phyloP scores from a whole-genome alignment of 257 asterid species.

The Oldenlandia corymbosa region DNA sequence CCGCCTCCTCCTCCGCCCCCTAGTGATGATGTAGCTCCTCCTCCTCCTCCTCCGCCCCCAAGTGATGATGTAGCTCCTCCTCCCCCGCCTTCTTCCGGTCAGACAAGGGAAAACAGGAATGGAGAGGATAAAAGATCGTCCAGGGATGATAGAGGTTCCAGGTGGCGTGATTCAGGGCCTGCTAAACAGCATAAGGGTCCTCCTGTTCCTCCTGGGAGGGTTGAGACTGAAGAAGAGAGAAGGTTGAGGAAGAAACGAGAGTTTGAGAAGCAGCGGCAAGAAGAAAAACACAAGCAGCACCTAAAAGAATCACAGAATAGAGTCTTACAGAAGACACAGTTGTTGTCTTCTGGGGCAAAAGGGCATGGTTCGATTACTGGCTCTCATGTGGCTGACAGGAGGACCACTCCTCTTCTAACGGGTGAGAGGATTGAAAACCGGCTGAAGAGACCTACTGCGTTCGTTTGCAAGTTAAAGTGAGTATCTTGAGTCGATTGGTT shows the following conservation, averaged over 20 bases:
- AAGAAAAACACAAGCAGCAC: conserved; percentile 73
- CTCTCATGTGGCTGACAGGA: conserved; percentile 78
- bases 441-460: conserved; percentile 92
- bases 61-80: conserved; percentile 39
- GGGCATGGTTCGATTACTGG: conserved; percentile 78
- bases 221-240: conserved; percentile 91
- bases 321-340: conserved; percentile 78
- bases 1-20: conserved; percentile 61
- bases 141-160: conserved; percentile 24
- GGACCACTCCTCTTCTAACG: conserved; percentile 60
- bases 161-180: conserved; percentile 32
- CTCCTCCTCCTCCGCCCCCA: conserved; percentile 66
- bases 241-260: conserved; percentile 76
- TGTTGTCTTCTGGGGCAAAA: conserved; percentile 65
- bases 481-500: conserved; percentile 28
- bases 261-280: conserved; percentile 76
- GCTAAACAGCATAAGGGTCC: conserved; percentile 53
- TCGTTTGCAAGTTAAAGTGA: conserved; percentile 97
- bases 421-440: conserved; percentile 82
- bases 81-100: conserved; percentile 39
- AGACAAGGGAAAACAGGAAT: conserved; percentile 43
- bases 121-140: conserved; percentile 25
- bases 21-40: conserved; percentile 34
- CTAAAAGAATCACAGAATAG: conserved; percentile 72
- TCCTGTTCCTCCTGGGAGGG: conserved; percentile 47